phyloP scores from a whole-genome alignment of 75 land plant genomes.

The Sequoiadendron giganteum region DNA sequence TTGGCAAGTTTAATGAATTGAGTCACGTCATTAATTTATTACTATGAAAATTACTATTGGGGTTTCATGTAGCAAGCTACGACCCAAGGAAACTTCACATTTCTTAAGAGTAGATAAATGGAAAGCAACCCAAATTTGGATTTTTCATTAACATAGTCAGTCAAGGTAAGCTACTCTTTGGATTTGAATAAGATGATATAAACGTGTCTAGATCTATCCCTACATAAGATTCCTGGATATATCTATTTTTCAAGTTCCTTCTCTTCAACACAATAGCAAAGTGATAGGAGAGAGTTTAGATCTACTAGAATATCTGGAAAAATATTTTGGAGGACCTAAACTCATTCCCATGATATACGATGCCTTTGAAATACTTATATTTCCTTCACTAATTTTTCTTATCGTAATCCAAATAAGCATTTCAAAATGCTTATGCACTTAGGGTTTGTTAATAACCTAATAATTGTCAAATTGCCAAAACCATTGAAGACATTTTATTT shows the following conservation, averaged over 20 bases:
- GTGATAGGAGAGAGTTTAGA: constrained; percentile 44
- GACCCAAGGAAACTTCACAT: neutral
- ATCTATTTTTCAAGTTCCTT: constrained; percentile 32
- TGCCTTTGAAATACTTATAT: neutral
- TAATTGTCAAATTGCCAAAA: neutral
- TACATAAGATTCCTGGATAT: no score
- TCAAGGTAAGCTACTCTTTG: no score
- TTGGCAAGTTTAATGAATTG: neutral
- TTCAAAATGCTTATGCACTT: neutral
- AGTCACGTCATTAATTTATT: no score
- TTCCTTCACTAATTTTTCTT: neutral
- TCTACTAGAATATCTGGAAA: constrained; percentile 31
- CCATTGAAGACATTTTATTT: no score
- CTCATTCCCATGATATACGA: constrained; percentile 29
- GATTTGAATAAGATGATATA: neutral
- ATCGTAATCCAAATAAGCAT: neutral
- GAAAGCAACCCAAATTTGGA: neutral
- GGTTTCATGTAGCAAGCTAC: no score
- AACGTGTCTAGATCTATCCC: neutral
- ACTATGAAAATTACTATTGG: no score
- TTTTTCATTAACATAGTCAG: neutral
- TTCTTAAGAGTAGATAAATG: neutral
- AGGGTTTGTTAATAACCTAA: neutral
- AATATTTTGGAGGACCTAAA: constrained; percentile 34
- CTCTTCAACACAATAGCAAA: constrained; percentile 40